These are phyloP conservation scores for Royoungia palumana DNA, from an alignment of 768 basidiomycete genomes.

Conservation along the genomic window DNA sequence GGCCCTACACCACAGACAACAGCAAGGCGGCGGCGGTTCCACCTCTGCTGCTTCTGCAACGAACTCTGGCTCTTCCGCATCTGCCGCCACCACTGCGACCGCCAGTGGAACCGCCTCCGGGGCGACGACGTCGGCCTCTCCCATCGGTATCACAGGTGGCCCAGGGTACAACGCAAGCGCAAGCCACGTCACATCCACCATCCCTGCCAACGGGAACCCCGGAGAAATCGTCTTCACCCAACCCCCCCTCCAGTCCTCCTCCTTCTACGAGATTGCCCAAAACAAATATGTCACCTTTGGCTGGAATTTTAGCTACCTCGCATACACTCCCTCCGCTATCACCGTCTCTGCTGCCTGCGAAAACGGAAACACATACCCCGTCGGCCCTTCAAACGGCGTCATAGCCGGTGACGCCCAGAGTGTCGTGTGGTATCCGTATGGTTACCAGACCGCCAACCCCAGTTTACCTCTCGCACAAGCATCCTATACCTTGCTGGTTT, in stretches of 20 bases:
- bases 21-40: slow-evolving; percentile 4
- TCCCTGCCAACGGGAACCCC: slow-evolving; percentile 37
- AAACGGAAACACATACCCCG: slow-evolving; percentile 66
- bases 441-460: slow-evolving; percentile 48
- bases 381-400: slow-evolving; percentile 54
- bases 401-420: slow-evolving; percentile 49
- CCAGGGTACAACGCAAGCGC: slow-evolving; percentile 26
- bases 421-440: slow-evolving; percentile 59
- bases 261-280: slow-evolving; percentile 64
- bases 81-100: not conserved
- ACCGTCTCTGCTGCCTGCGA: slow-evolving; percentile 65
- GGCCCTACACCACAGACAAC: slow-evolving; percentile 26
- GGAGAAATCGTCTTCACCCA: slow-evolving; percentile 52
- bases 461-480: slow-evolving; percentile 57
- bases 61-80: not conserved
- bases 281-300: slow-evolving; percentile 60
- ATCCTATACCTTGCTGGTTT: slow-evolving; percentile 57
- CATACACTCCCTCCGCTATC: slow-evolving; percentile 47
- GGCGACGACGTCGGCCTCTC: not conserved
- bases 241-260: slow-evolving; percentile 55
- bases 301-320: slow-evolving; percentile 68
- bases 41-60: slow-evolving; percentile 5
- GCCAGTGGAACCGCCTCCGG: not conserved
- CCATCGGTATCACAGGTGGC: slow-evolving; percentile 26
- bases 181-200: slow-evolving; percentile 5